Evolutionary conservation across 805 yeast species (phyloP), one percentile per base, ranked within the genome.

Genomic region (Cyberlindnera saturnus): DNA sequence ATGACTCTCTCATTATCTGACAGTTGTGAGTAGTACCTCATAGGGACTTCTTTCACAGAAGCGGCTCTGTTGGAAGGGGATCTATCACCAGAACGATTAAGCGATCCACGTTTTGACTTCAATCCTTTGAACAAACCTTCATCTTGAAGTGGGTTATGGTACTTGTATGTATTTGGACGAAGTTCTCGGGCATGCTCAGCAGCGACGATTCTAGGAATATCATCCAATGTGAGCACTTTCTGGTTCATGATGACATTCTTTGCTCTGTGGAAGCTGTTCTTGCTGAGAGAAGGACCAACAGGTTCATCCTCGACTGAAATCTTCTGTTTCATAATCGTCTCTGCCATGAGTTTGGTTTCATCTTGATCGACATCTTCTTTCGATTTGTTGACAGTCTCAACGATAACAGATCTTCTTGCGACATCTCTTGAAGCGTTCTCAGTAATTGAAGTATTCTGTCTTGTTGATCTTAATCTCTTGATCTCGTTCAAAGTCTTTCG

Each of bases 151-250:
- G 61, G 62, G 31, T 79, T 79, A 57, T 85, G 90, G 63, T 85
- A 95, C 45, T 84, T 81, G 65, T 84, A 90, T 0, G 96, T 96
- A 62, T 89, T 89, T 2, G 97, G 96, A 45, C 96, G 74, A 57
- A 86, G 83, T 48, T 87, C 96, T 49, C 96, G 72, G 0, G 98
- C 96, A 62, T 91, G 96, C 56, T 93, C 97, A 9, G 96, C 91
- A 2, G 97, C 96, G 7, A 93, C 97, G 58, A 93, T 91, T 51
- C 98, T 74, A 7, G 98, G 96, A 54, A 93, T 93, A 63, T 93
- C 99, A 63, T 93, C 98, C 53, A 93, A 73, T 0, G 97, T 91
- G 41, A 93, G 74, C 0, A 91, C 82, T 52, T 85, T 86, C 52
- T 91, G 95, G 56, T 80, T 85, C 55, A 82, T 79, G 42, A 89